These are phyloP conservation scores for Gaeumannomyces sp. DNA, from an alignment of 2,329 filamentous ascomycete genomes.

Conservation along the genomic window DNA sequence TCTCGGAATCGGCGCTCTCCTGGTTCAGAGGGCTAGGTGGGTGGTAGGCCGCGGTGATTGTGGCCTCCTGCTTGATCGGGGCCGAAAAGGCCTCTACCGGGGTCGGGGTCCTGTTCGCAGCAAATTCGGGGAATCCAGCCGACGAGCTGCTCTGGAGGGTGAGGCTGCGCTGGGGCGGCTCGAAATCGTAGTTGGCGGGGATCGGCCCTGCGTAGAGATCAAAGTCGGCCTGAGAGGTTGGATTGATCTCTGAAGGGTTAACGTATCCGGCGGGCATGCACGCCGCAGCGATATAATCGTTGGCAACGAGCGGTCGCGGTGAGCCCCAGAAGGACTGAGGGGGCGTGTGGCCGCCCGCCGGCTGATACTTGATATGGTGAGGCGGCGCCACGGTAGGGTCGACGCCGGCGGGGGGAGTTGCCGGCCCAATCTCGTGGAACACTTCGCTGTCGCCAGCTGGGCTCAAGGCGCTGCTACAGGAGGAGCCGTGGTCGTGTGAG, in stretches of 20 bases:
- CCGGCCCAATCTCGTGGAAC: constrained; percentile 28
- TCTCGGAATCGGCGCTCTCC: too few species aligned
- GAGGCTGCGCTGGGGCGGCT: constrained; percentile 19
- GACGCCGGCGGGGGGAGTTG: constrained; percentile 29
- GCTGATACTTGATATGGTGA: constrained; percentile 21
- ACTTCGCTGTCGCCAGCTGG: constrained; percentile 34
- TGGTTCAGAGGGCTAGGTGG: neutral
- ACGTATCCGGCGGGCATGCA: constrained; percentile 21
- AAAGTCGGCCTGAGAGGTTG: constrained; percentile 21
- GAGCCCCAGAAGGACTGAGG: constrained; percentile 20
- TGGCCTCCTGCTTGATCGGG: constrained; percentile 15
- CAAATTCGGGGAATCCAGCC: constrained; percentile 13
- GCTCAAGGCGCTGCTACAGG: constrained; percentile 30
- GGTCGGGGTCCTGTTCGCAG: constrained; percentile 18
- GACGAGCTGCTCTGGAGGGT: constrained; percentile 27
- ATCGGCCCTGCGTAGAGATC: constrained; percentile 23
- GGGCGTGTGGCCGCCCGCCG: constrained; percentile 22
- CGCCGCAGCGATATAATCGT: neutral
- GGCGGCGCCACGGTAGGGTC: constrained; percentile 10
- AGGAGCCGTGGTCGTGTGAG: constrained; percentile 29
- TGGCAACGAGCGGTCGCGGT: neutral
- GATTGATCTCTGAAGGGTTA: constrained; percentile 29
- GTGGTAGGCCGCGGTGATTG: neutral
- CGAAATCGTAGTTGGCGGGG: constrained; percentile 16
- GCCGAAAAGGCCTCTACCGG: constrained; percentile 20